Base-by-base conservation (phyloP, 2,329 filamentous ascomycete species). In the Lasiodiplodia theobromae region DNA sequence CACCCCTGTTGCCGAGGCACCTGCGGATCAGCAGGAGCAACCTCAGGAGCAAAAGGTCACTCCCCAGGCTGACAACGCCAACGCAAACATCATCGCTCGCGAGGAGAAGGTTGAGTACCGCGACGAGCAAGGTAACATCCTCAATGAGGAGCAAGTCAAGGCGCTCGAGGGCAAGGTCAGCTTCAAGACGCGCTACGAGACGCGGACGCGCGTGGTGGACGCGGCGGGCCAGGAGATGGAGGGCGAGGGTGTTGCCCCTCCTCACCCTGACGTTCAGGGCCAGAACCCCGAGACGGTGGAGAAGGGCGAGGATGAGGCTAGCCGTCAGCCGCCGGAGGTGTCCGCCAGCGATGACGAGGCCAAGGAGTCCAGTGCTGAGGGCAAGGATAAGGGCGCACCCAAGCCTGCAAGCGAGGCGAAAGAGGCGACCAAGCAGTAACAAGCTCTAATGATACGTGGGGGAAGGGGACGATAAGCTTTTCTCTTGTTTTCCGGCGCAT, bases 181-280 rank as follows among this genome's bases (percentile, higher is more conserved):
- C 75, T 97, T 99, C 83, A 90, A 96, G 83, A 98, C 96, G 14
- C 91, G 91, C 73, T 97, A 97, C 78, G 95, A 98, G 85, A 97
- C 95, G n/a, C 88, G 92, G 72, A 97, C 94, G 10, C 90, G 93
- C 69, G 81, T 98, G 68, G 85, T 97, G 51, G 93, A 97, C 79
- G 88, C 87, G 65, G 79, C 89, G 53, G 96, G 94, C 69, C 93
- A 94, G 72, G 92, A 96, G 76, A 73, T 83, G 25, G 78, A 80
- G 7, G 78, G 78, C 18, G 73, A 73, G 23, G 78, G 77, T 25
- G 81, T 80, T 70, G 86, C 83, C 64, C 86, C 84, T 56, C 83
- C 83, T 70, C 86, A 88, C 74, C 86, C 86, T 1, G 86, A 88
- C 73, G 84, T 83, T 2, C 83, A 89, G 72, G 87, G 86, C 38